These are phyloP conservation scores for Botrytis elliptica DNA, from an alignment of 2,329 filamentous ascomycete genomes.

Conservation along the genomic window DNA sequence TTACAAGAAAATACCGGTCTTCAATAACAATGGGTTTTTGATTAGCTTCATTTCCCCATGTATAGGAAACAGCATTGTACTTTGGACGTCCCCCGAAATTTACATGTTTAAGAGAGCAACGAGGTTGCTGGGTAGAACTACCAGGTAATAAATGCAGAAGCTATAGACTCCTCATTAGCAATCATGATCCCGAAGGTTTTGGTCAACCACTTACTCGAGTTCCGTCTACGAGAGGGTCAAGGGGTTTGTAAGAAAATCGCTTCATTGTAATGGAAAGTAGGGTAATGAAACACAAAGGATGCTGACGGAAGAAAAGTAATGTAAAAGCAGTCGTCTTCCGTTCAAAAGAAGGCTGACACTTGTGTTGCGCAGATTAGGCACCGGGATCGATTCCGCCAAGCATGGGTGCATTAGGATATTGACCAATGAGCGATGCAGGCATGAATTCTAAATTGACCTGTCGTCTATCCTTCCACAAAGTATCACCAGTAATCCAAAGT, in stretches of 20 bases:
- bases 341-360: not conserved
- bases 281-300: not conserved
- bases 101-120: slow-evolving; percentile 10
- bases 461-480: not conserved
- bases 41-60: slow-evolving; percentile 27
- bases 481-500: not conserved
- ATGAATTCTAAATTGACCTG: not conserved
- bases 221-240: slow-evolving; percentile 21
- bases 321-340: not conserved
- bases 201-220: slow-evolving; percentile 12
- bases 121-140: not conserved
- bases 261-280: not conserved
- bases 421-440: not conserved
- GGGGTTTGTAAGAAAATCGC: slow-evolving; percentile 9
- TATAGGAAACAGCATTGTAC: slow-evolving; percentile 36
- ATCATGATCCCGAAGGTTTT: too few relatives aligned
- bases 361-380: not conserved
- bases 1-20: slow-evolving; percentile 19
- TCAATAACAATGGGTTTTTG: slow-evolving; percentile 29
- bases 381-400: not conserved
- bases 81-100: slow-evolving; percentile 27
- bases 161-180: not conserved
- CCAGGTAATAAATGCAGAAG: not conserved
- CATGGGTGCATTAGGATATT: not conserved
- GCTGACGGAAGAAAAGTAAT: not conserved